A percentile compares a stretch with the other conserved stretches of the same genome.
These are phyloP conservation scores for Ambrosia hybrid DNA, from an alignment of 140 eudicot genomes.

Conservation along the genomic window DNA sequence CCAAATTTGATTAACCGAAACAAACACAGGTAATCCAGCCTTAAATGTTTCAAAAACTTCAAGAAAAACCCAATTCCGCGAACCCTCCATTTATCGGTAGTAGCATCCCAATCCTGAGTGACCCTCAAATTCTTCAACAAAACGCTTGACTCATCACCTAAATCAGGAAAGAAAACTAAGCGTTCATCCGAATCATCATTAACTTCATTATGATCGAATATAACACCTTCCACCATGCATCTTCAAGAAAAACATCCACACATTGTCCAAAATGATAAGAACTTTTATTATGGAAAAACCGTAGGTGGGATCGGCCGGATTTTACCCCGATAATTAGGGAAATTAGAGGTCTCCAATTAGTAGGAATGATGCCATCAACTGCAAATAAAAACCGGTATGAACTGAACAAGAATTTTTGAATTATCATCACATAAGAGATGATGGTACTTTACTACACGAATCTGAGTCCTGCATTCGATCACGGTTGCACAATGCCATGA, in stretches of 20 bases:
- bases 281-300: slow-evolving; percentile 1
- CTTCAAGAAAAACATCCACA: slow-evolving; percentile 57
- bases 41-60: slow-evolving; percentile 55
- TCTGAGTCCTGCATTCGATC: slow-evolving; percentile 28
- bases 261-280: slow-evolving; percentile 62
- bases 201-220: slow-evolving; percentile 47
- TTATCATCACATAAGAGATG: slow-evolving; percentile 41
- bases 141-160: slow-evolving; percentile 63
- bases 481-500: slow-evolving; percentile 79
- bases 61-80: slow-evolving; percentile 80
- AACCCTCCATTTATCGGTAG: slow-evolving; percentile 52
- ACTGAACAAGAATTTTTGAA: slow-evolving; percentile 39
- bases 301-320: slow-evolving; percentile 69
- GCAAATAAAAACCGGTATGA: slow-evolving; percentile 43
- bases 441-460: slow-evolving; percentile 55
- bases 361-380: slow-evolving; percentile 45
- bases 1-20: slow-evolving; percentile 82
- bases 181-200: slow-evolving; percentile 47
- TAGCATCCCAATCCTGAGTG: slow-evolving; percentile 80
- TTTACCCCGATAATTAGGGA: slow-evolving; percentile 46
- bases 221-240: slow-evolving; percentile 99
- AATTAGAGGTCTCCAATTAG: slow-evolving; percentile 18
- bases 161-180: slow-evolving; percentile 75
- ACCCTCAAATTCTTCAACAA: slow-evolving; percentile 38
- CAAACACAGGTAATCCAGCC: slow-evolving; percentile 44